Evolutionary conservation across 2,329 filamentous ascomycete genomes (phyloP), one percentile per base, ranked within the genome.

Genomic region (Aspergillus flavus): DNA sequence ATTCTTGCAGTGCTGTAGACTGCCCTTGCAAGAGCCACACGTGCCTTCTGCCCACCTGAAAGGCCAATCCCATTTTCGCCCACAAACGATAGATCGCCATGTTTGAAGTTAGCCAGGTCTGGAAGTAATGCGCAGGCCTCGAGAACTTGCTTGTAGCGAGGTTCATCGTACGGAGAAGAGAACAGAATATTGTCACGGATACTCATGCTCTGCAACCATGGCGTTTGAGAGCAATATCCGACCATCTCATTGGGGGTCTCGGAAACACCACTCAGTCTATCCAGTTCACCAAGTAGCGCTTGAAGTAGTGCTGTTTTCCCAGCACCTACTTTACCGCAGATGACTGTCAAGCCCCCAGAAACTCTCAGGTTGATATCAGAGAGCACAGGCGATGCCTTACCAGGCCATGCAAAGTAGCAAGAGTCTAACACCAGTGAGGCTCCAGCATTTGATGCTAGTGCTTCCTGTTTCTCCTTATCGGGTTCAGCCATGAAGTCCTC

Each of bases 401-500:
- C 91, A 0, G 93, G 92, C 90, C 93, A 96, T 0, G 90, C 86
- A 73, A 96, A 96, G 0, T 88, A 89, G 5, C 91, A 91, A 32
- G 86, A 78, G 2, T 83, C 79, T 54, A 96, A 81, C 46, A 68
- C 61, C 19, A 78, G 63, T 3, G 69, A 71, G 2, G 75, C 53
- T 3, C 81, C 79, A 3, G 76, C 32, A 4, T 61, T 45, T 4
- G 57, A 58, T 54, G 62, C 61, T 11, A 32, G 75, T 32, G 85
- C 75, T 32, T 85, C 82, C 34, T 87, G 85, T 64, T 88, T 89
- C 66, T 95, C 88, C 69, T 93, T 92, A 71, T 97, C 88, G 0
- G 92, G 92, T 75, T 97, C 93, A 0, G 83, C 81, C 92, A 97
- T 96, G 78, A 96, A 97, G 26, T 86, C 85, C 71, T 96, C 91